These are phyloP conservation scores for Bretschneidera sinensis DNA, from an alignment of 345 rosid genomes.

Conservation along the genomic window DNA sequence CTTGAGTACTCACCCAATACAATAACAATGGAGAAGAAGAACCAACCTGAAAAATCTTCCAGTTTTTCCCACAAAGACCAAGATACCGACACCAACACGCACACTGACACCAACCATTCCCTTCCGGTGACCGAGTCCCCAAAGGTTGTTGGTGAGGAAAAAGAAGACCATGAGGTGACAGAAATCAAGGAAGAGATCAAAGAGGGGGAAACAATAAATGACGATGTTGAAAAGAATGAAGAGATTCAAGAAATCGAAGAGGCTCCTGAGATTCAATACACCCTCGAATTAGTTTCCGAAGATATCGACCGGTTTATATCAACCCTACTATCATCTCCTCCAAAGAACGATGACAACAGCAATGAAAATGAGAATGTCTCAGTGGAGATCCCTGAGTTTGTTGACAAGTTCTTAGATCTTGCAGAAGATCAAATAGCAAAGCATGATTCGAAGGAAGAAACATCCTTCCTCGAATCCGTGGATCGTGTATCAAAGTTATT, in stretches of 20 bases:
- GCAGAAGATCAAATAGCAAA: too few relatives aligned
- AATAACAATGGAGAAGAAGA: constrained; percentile 18
- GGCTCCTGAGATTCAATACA: constrained; percentile 28
- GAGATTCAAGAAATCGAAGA: constrained; percentile 21
- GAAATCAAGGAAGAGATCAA: not conserved
- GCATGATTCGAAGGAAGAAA: constrained; percentile 47
- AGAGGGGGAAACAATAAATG: constrained; percentile 7
- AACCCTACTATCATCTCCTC: constrained; percentile 19
- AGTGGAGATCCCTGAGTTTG: constrained; percentile 41
- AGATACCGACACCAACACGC: not conserved
- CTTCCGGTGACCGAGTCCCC: not conserved
- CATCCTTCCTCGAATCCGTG: constrained; percentile 39
- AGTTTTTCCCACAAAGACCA: not conserved
- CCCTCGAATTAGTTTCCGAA: constrained; percentile 44
- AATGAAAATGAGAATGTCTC: too few relatives aligned
- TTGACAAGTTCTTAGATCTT: constrained; percentile 61
- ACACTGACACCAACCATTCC: not conserved
- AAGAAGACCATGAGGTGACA: not conserved
- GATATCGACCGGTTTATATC: constrained; percentile 48
- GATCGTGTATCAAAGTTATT: constrained; percentile 52
- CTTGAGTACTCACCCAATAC: too few relatives aligned
- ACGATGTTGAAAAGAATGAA: not conserved
- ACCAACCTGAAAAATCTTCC: not conserved
- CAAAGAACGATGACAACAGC: too few relatives aligned
- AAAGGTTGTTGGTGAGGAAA: not conserved